Percentiles rank a stretch among this genome's conserved stretches.
Conservation (phyloP, 148 eudicot species). For the Drosera capensis region DNA sequence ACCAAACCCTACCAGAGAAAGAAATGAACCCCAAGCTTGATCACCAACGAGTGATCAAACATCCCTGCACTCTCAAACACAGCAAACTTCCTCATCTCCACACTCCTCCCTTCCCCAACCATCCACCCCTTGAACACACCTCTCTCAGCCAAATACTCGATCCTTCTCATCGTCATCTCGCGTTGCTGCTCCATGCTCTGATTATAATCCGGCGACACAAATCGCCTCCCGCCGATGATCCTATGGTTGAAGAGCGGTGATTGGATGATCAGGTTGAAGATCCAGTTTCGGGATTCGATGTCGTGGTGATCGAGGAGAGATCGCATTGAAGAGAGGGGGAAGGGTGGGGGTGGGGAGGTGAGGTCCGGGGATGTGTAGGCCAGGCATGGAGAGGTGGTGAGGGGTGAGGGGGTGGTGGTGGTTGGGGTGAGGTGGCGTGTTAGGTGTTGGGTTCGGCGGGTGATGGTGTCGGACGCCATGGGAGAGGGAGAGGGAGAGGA, state of each 20-base stretch:
- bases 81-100: conserved; percentile 51
- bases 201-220: conserved; percentile 51
- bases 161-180: conserved; percentile 48
- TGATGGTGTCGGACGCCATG: background rate
- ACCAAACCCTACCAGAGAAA: conserved; percentile 45
- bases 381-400: conserved; percentile 26
- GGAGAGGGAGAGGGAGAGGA: background rate
- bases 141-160: conserved; percentile 30
- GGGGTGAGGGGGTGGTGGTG: background rate
- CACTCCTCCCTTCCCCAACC: conserved; percentile 27
- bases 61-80: conserved; percentile 35
- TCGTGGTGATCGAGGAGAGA: conserved; percentile 50
- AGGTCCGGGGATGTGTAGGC: conserved; percentile 45
- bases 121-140: conserved; percentile 67
- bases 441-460: background rate
- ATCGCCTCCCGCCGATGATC: conserved; percentile 32
- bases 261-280: conserved; percentile 38
- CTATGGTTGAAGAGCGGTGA: conserved; percentile 41
- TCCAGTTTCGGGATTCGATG: conserved; percentile 53
- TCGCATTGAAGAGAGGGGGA: conserved; percentile 40
- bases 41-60: conserved; percentile 65
- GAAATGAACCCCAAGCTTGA: conserved; percentile 71
- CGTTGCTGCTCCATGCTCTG: conserved; percentile 76
- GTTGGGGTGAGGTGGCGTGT: background rate
- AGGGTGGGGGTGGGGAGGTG: conserved; percentile 13